Conservation (phyloP, 1,284 basidiomycete genomes). For the Trichosporon coremiiforme region DNA sequence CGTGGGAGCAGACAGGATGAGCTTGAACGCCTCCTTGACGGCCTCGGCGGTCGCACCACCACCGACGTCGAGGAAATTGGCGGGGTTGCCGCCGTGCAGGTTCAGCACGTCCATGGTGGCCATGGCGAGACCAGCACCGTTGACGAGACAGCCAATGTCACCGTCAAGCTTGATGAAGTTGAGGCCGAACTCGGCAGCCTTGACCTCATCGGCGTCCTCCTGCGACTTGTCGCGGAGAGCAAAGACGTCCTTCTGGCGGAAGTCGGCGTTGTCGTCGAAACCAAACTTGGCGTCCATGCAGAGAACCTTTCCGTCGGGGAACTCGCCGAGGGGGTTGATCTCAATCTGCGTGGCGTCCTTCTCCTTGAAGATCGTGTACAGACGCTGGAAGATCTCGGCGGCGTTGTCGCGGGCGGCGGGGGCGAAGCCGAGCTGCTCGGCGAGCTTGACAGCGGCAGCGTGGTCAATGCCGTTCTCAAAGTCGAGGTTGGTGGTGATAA, state of each 20-base stretch:
- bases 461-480: slow-evolving; percentile 81
- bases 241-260: slow-evolving; percentile 92
- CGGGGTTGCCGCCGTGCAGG: slow-evolving; percentile 91
- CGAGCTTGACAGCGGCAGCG: slow-evolving; percentile 73
- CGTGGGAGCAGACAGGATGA: slow-evolving; percentile 83
- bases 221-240: slow-evolving; percentile 87
- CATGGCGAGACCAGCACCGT: slow-evolving; percentile 99
- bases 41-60: slow-evolving; percentile 97
- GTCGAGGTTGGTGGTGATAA: slow-evolving; percentile 93
- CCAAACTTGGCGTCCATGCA: slow-evolving; percentile 99
- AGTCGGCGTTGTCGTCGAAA: slow-evolving; percentile 99
- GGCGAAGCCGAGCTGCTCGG: slow-evolving; percentile 87
- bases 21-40: slow-evolving; percentile 99
- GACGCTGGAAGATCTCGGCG: slow-evolving; percentile 89
- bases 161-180: slow-evolving; percentile 99
- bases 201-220: slow-evolving; percentile 95
- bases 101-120: slow-evolving; percentile 99
- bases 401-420: slow-evolving; percentile 74
- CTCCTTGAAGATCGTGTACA: slow-evolving; percentile 97
- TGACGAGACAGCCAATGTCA: slow-evolving; percentile 95
- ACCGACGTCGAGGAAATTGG: slow-evolving; percentile 96
- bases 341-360: slow-evolving; percentile 99
- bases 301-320: slow-evolving; percentile 86
- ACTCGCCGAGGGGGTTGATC: slow-evolving; percentile 98
- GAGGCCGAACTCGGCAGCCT: slow-evolving; percentile 78